phyloP scores from a whole-genome alignment of 768 basidiomycete genomes.

The Collybiopsis confluens region DNA sequence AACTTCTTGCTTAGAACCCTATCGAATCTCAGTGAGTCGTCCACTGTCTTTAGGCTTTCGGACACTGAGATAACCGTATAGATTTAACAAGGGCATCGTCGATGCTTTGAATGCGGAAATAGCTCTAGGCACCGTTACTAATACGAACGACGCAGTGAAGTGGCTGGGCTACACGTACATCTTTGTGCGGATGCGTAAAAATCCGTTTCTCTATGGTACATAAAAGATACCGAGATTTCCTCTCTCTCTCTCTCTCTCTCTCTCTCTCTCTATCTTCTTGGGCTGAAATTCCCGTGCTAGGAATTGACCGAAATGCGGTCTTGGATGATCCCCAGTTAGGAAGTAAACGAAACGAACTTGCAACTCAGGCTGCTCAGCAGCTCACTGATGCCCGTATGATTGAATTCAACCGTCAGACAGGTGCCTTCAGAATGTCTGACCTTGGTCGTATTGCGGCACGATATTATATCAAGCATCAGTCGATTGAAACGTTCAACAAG shows the following conservation, averaged over 20 bases:
- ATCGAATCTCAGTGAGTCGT: conserved; percentile 87
- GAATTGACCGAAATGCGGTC: conserved; percentile 66
- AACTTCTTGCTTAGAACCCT: conserved; percentile 56
- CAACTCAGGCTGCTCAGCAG: conserved; percentile 58
- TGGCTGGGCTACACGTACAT: conserved; percentile 99
- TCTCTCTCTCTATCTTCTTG: conserved; percentile 9
- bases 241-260: background rate
- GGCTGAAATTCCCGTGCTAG: conserved; percentile 40
- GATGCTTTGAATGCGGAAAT: conserved; percentile 96
- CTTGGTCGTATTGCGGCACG: conserved; percentile 94
- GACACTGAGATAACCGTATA: conserved; percentile 19
- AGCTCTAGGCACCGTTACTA: conserved; percentile 89
- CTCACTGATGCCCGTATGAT: conserved; percentile 81
- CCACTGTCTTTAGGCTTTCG: background rate
- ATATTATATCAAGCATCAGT: conserved; percentile 87
- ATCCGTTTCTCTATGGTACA: conserved; percentile 82
- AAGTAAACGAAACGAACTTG: conserved; percentile 63
- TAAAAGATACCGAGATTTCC: conserved; percentile 5
- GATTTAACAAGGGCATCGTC: conserved; percentile 79
- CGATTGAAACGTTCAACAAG: conserved; percentile 83
- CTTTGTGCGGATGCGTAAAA: conserved; percentile 90
- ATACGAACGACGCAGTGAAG: conserved; percentile 76
- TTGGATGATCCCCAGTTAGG: conserved; percentile 71
- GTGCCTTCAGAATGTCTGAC: conserved; percentile 74
- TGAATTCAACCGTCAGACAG: conserved; percentile 54